A percentile compares a stretch with the other conserved stretches of the same genome.
Evolutionary conservation across 2,329 filamentous ascomycete genomes (phyloP).

Genomic region (Exserohilum rostratum): DNA sequence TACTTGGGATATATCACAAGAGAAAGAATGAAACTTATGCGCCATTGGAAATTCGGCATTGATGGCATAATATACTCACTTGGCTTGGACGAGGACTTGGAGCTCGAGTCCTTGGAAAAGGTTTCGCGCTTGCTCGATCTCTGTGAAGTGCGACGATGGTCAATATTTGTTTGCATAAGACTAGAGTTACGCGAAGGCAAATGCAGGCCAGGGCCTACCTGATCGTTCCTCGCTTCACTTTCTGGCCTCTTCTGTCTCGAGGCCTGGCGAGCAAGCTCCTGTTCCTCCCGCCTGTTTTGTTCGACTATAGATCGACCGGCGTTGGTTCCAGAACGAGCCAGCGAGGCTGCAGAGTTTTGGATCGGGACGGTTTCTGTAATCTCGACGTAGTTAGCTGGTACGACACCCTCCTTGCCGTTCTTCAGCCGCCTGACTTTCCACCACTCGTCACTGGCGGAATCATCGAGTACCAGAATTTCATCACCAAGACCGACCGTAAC

Average conservation of each 20-base stretch:
- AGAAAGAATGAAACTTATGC: not conserved
- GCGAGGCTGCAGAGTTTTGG: conserved; percentile 54
- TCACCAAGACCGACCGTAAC: conserved; percentile 90
- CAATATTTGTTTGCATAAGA: conserved; percentile 69
- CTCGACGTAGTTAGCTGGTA: conserved; percentile 96
- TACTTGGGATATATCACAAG: not conserved
- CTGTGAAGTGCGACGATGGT: conserved; percentile 73
- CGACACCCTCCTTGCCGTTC: conserved; percentile 93
- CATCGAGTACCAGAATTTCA: conserved; percentile 88
- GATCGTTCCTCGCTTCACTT: conserved; percentile 61
- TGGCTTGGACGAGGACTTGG: conserved; percentile 66
- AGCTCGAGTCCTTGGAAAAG: conserved; percentile 57
- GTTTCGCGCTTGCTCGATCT: conserved; percentile 73
- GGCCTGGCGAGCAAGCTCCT: conserved; percentile 80
- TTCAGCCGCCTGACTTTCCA: conserved; percentile 92
- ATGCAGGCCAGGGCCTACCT: conserved; percentile 78
- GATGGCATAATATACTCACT: conserved; percentile 63
- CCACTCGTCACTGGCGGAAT: conserved; percentile 94
- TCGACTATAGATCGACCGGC: conserved; percentile 73
- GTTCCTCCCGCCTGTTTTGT: conserved; percentile 79
- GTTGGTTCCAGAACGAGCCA: conserved; percentile 61
- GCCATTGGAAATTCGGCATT: not conserved
- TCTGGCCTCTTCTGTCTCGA: conserved; percentile 66
- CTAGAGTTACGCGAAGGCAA: conserved; percentile 82
- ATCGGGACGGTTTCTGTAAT: conserved; percentile 71